These are phyloP conservation scores for Emiliania huxleyi DNA, from an alignment of 78 protist genomes.

Conservation along the genomic window DNA sequence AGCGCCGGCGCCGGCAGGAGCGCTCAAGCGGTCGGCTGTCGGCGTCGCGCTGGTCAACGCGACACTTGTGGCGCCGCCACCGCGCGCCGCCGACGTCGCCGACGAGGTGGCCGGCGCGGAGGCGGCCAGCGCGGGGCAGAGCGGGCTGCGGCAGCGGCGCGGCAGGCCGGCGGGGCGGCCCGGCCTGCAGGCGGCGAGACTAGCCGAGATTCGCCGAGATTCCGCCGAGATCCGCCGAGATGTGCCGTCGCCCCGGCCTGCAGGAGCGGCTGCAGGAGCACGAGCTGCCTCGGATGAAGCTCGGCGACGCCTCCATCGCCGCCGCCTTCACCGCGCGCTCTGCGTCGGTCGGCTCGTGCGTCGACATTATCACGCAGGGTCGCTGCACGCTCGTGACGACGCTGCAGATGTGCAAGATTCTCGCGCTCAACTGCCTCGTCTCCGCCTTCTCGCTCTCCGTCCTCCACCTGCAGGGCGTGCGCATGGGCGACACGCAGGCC, in stretches of 20 bases:
- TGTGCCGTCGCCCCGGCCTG: not conserved
- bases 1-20: no score
- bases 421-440: slow-evolving; percentile 93
- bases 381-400: slow-evolving; percentile 92
- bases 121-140: not conserved
- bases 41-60: slow-evolving; percentile 77
- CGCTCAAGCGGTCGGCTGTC: slow-evolving; percentile 96
- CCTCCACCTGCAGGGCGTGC: slow-evolving; percentile 90
- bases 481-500: slow-evolving; percentile 89
- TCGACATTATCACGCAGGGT: slow-evolving; percentile 25
- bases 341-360: slow-evolving; percentile 37
- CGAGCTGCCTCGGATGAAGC: slow-evolving; percentile 65
- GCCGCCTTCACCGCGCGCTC: slow-evolving; percentile 93
- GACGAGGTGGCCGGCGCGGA: not conserved
- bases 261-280: no score
- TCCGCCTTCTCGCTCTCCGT: slow-evolving; percentile 83
- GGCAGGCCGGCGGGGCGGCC: not conserved
- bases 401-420: slow-evolving; percentile 90
- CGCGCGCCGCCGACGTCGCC: not conserved
- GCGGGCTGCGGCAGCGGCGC: not conserved
- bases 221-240: not conserved
- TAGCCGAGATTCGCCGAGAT: no score
- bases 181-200: not conserved
- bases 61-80: not conserved
- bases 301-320: slow-evolving; percentile 97